Conservation (phyloP, 2,329 filamentous ascomycete species). For the Penicillium palitans region DNA sequence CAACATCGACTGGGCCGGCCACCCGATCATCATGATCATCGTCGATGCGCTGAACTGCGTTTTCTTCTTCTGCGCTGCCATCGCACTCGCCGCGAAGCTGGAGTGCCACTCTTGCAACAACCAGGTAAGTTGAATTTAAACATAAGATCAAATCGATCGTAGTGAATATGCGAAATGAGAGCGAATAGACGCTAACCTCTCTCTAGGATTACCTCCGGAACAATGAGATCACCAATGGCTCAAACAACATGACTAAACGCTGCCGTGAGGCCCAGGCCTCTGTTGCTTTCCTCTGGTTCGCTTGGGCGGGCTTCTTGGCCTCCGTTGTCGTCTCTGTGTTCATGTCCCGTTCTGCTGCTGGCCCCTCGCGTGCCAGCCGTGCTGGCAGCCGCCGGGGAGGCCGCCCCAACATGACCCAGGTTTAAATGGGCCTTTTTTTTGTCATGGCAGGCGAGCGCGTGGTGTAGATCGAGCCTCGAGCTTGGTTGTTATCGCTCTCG, state of each 20-base stretch:
- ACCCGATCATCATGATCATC: constrained; percentile 46
- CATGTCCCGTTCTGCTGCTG: constrained; percentile 33
- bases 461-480: neutral
- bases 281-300: constrained; percentile 55
- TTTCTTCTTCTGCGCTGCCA: constrained; percentile 51
- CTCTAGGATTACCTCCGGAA: constrained; percentile 39
- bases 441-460: neutral
- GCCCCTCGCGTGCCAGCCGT: constrained; percentile 35
- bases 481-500: neutral
- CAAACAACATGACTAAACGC: constrained; percentile 38
- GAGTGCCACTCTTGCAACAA: constrained; percentile 49
- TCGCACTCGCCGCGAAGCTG: constrained; percentile 51
- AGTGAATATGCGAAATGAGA: neutral
- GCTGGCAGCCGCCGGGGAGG: constrained; percentile 36
- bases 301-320: constrained; percentile 46
- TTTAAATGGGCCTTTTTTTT: constrained; percentile 30
- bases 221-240: constrained; percentile 50
- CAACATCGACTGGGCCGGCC: constrained; percentile 41
- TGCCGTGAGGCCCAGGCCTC: constrained; percentile 55
- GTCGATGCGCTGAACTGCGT: constrained; percentile 51
- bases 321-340: constrained; percentile 45
- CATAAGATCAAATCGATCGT: neutral
- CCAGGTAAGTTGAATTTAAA: constrained; percentile 37
- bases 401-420: constrained; percentile 46
- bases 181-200: constrained; percentile 4